Evolutionary conservation across 1,139 yeast genomes (phyloP).

Genomic region (Hyphopichia pseudoburtonii): DNA sequence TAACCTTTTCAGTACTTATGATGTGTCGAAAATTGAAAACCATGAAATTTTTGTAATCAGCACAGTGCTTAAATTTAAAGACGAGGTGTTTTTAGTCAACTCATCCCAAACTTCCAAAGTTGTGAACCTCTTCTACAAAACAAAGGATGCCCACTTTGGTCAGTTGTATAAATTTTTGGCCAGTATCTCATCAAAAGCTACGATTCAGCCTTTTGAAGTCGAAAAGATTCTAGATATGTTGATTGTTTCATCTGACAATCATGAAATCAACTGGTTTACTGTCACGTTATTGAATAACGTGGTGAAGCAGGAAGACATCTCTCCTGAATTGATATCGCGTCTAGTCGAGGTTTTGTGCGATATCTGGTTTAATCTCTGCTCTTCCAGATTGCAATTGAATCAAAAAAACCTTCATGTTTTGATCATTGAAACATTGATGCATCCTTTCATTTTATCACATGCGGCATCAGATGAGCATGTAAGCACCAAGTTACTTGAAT

Average conservation of each 20-base stretch:
- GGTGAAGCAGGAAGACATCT: conserved; percentile 6
- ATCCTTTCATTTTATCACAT: conserved; percentile 18
- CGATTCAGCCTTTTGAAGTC: conserved; percentile 8
- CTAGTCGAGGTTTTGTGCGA: conserved; percentile 33
- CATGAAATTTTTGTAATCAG: conserved; percentile 7
- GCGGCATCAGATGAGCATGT: conserved; percentile 22
- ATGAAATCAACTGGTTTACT: conserved; percentile 25
- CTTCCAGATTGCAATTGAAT: conserved; percentile 61
- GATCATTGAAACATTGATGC: conserved; percentile 48
- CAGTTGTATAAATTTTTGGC: conserved; percentile 26
- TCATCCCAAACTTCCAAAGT: conserved; percentile 21
- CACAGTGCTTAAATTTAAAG: conserved; percentile 15
- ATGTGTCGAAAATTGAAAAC: conserved; percentile 3
- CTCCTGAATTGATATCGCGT: conserved; percentile 7
- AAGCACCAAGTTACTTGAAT: conserved; percentile 27
- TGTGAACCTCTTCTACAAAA: conserved; percentile 41
- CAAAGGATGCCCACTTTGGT: conserved; percentile 39
- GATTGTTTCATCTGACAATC: conserved; percentile 24
- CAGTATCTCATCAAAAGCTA: conserved; percentile 11
- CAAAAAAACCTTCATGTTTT: conserved; percentile 63
- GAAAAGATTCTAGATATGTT: conserved; percentile 13
- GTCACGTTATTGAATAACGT: conserved; percentile 14
- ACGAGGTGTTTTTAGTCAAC: conserved; percentile 20
- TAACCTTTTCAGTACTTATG: conserved; percentile 13
- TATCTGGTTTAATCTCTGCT: conserved; percentile 61